Evolutionary conservation across 1,284 basidiomycete genomes (phyloP).

Genomic region (Rhodofomes roseus): DNA sequence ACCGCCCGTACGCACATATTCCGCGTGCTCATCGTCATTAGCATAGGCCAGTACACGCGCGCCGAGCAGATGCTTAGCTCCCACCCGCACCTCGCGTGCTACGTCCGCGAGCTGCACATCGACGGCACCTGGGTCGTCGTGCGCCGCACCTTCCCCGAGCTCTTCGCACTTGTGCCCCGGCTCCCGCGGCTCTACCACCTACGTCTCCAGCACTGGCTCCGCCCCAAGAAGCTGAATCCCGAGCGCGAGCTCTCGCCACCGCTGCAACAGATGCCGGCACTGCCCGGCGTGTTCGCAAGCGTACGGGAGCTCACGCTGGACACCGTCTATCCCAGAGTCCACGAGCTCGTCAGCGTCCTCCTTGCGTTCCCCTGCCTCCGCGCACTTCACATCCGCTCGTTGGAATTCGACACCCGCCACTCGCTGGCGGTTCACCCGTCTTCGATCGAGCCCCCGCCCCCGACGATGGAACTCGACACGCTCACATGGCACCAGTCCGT

Average conservation of each 20-base stretch:
- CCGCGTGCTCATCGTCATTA: background rate
- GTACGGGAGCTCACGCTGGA: background rate
- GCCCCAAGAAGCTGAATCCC: background rate
- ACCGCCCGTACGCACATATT: conserved; percentile 15
- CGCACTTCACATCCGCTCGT: background rate
- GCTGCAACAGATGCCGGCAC: background rate
- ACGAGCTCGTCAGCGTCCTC: background rate
- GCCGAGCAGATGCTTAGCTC: background rate
- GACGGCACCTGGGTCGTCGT: background rate
- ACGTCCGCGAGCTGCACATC: background rate
- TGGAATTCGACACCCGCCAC: background rate
- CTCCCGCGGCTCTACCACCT: background rate
- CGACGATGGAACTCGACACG: background rate
- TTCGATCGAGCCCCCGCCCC: background rate
- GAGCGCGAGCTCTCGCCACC: background rate
- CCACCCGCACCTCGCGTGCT: background rate
- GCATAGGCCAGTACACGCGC: background rate
- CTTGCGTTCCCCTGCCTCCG: background rate
- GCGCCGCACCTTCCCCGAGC: background rate
- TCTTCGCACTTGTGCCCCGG: background rate
- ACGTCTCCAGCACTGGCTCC: background rate
- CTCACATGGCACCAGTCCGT: background rate
- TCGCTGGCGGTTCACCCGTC: no score
- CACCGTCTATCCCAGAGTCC: background rate
- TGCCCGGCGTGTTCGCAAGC: background rate